Percentiles rank a stretch among this genome's conserved stretches.
Evolutionary conservation across 2,329 filamentous ascomycete species (phyloP).

Genomic region (Nothopassalora personata): DNA sequence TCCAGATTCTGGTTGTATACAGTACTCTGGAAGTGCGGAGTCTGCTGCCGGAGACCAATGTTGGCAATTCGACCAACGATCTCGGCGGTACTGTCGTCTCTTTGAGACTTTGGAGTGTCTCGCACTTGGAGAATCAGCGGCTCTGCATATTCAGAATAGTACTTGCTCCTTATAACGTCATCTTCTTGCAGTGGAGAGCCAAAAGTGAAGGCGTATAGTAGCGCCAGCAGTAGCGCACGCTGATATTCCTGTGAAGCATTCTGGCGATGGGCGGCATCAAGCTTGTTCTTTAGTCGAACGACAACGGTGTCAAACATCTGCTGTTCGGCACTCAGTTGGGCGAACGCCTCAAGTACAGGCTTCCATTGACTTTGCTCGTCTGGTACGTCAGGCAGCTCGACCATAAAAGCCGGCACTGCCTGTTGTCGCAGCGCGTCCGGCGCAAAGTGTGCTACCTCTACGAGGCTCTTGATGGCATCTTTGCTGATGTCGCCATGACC

Average conservation of each 20-base stretch:
- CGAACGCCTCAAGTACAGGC: constrained; percentile 58
- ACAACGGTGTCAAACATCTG: constrained; percentile 61
- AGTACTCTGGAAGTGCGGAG: constrained; percentile 40
- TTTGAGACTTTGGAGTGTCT: constrained; percentile 30
- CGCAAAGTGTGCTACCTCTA: constrained; percentile 58
- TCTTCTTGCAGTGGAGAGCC: constrained; percentile 41
- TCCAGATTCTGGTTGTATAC: constrained; percentile 28
- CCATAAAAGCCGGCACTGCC: constrained; percentile 61
- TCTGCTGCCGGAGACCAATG: constrained; percentile 52
- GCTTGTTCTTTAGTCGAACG: constrained; percentile 58
- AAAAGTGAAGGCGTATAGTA: constrained; percentile 57
- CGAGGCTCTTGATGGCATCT: constrained; percentile 54
- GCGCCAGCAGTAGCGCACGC: constrained; percentile 55
- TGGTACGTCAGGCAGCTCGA: constrained; percentile 51
- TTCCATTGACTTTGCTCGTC: constrained; percentile 46
- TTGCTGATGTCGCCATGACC: constrained; percentile 54
- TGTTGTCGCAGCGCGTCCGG: constrained; percentile 59
- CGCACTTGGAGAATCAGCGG: constrained; percentile 38
- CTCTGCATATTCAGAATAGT: constrained; percentile 45
- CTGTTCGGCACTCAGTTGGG: constrained; percentile 58
- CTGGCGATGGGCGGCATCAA: constrained; percentile 52
- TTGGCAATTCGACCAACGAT: constrained; percentile 57
- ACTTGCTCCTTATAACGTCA: constrained; percentile 34
- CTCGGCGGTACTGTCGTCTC: constrained; percentile 52
- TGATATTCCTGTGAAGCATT: constrained; percentile 50